These are phyloP conservation scores for Perilla frutescens DNA, from an alignment of 257 asterid species.

Conservation along the genomic window DNA sequence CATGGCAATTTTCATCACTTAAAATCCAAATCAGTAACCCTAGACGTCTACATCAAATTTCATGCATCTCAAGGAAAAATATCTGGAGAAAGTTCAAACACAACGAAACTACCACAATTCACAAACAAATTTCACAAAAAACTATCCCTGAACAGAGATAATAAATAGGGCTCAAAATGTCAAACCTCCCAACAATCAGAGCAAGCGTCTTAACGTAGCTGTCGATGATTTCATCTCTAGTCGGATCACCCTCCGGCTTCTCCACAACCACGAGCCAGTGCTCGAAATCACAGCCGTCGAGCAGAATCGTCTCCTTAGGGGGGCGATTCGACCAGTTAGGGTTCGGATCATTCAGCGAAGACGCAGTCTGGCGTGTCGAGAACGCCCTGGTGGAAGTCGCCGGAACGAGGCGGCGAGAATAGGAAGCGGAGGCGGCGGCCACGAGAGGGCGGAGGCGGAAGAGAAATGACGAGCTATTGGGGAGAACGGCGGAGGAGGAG, in stretches of 20 bases:
- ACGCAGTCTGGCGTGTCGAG: slow-evolving; percentile 65
- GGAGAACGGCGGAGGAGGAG: slow-evolving; percentile 38
- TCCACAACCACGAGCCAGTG: slow-evolving; percentile 98
- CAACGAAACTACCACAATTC: neutral
- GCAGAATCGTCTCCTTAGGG: slow-evolving; percentile 94
- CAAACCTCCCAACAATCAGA: slow-evolving; percentile 77
- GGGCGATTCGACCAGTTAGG: slow-evolving; percentile 95
- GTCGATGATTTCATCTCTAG: slow-evolving; percentile 81
- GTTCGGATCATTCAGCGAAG: slow-evolving; percentile 82
- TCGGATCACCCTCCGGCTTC: slow-evolving; percentile 73
- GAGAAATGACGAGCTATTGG: slow-evolving; percentile 43
- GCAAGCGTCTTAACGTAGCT: slow-evolving; percentile 81
- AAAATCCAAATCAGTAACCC: neutral
- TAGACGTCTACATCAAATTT: neutral
- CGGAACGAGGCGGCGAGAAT: slow-evolving; percentile 45
- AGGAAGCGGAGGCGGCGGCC: slow-evolving; percentile 43
- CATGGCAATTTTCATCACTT: neutral
- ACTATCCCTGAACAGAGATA: neutral
- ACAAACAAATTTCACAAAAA: neutral
- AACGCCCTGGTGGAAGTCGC: slow-evolving; percentile 54
- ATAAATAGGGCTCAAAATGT: neutral
- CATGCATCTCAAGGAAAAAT: neutral
- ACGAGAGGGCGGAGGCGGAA: slow-evolving; percentile 71
- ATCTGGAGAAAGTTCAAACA: neutral
- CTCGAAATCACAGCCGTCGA: slow-evolving; percentile 97